phyloP scores from a whole-genome alignment of 2,329 filamentous ascomycete species.

The Anthostomella pinea region DNA sequence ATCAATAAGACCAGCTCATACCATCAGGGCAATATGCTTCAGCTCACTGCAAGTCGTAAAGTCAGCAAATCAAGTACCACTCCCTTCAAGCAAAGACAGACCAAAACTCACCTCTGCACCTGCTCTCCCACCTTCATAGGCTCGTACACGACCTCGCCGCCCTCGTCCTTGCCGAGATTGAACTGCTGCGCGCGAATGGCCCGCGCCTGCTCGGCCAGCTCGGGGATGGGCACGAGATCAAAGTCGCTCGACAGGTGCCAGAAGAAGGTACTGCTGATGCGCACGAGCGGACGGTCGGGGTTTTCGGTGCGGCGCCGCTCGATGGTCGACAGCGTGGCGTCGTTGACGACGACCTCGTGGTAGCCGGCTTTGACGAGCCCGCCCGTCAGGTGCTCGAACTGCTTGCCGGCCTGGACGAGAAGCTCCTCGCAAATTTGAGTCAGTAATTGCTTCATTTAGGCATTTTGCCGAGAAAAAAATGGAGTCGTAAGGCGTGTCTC shows the following conservation, averaged over 20 bases:
- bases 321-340: conserved; percentile 47
- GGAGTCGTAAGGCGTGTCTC: too few species aligned
- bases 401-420: conserved; percentile 61
- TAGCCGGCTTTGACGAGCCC: conserved; percentile 60
- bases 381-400: conserved; percentile 60
- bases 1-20: conserved; percentile 25
- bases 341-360: conserved; percentile 60
- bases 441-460: too few species aligned
- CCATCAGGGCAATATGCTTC: conserved; percentile 53
- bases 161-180: conserved; percentile 52
- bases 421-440: too few species aligned
- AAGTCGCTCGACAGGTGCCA: conserved; percentile 59
- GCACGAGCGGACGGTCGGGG: conserved; percentile 50
- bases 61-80: conserved; percentile 3
- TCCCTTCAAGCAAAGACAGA: conserved; percentile 5
- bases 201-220: conserved; percentile 43
- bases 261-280: conserved; percentile 61
- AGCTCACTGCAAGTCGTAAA: conserved; percentile 39
- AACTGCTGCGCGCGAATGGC: conserved; percentile 46
- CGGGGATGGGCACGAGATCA: conserved; percentile 51
- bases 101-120: conserved; percentile 48
- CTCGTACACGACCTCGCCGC: conserved; percentile 45
- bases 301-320: conserved; percentile 38
- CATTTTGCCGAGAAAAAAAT: too few species aligned
- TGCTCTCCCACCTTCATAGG: conserved; percentile 58